Evolutionary conservation across 805 yeast genomes (phyloP).

Genomic region (Lachancea sp.): DNA sequence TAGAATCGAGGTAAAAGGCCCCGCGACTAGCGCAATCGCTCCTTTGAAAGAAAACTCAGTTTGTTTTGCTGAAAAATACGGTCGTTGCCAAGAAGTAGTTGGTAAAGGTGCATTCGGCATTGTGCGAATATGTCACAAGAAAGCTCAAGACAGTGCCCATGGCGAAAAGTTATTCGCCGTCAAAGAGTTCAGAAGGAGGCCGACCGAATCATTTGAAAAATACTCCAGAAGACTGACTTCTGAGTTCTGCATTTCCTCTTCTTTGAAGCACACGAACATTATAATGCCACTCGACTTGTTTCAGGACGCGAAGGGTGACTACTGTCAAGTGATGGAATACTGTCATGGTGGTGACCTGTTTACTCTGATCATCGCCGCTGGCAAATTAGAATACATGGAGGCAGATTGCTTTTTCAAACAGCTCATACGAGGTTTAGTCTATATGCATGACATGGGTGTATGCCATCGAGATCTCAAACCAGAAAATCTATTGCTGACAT

Average conservation of each 20-base stretch:
- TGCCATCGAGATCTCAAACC: conserved; percentile 94
- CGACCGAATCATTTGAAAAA: conserved; percentile 55
- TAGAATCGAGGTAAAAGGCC: neutral
- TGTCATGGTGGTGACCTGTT: conserved; percentile 79
- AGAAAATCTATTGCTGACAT: conserved; percentile 76
- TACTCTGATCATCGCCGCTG: conserved; percentile 64
- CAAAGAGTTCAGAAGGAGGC: conserved; percentile 69
- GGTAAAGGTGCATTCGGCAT: conserved; percentile 95
- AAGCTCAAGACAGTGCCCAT: conserved; percentile 28
- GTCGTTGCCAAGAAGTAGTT: conserved; percentile 88
- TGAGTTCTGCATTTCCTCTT: conserved; percentile 77
- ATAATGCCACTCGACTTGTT: conserved; percentile 70
- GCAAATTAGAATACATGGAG: conserved; percentile 73
- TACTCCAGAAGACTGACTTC: conserved; percentile 70
- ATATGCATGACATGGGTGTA: conserved; percentile 86
- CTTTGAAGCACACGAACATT: conserved; percentile 70
- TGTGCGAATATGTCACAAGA: conserved; percentile 81
- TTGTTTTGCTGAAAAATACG: conserved; percentile 82
- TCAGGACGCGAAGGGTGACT: conserved; percentile 76
- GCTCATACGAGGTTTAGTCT: conserved; percentile 71
- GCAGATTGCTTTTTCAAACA: conserved; percentile 91
- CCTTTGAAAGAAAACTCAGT: conserved; percentile 34
- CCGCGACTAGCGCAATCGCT: conserved; percentile 11
- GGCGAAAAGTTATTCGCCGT: conserved; percentile 68
- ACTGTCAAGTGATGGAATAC: conserved; percentile 80